Base-by-base conservation (phyloP, 176 grass and related monocot genomes). In the Thinopyrum elongatum region DNA sequence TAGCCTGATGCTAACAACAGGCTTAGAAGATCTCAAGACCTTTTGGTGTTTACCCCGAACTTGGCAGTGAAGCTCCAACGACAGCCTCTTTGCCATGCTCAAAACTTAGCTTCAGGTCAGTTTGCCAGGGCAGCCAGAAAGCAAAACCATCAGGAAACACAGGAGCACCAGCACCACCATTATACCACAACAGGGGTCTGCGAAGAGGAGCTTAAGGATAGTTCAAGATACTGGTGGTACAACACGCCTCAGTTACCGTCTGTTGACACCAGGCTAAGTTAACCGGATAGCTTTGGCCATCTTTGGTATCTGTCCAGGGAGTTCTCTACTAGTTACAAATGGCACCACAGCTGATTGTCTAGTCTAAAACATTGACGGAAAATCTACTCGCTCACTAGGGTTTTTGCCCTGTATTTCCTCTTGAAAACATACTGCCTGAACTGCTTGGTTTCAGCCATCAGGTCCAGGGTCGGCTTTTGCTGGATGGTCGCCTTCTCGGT, bases 361-460 rank as follows among this genome's bases (percentile, higher is more conserved):
- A 74, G 26, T 26, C 47, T 70, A 59, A 62, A 16, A 21, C 3
- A 13, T 22, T 44, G 42, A 44, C 3, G 22, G 21, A 36, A n/a
- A 71, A 25, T 1, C 64, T 79, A 83, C 30, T 31, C 73, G 1
- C 22, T 81, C 29, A 21, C 49, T 30, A 51, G 6, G 69, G 33
- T 81, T 71, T 82, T 90, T 7, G 87, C 87, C 31, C 47, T 89
- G 81, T 90, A 65, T 86, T 85, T 92, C 86, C 90, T 92, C 80
- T 94, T 94, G 85, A 94, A 94, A 62, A 94, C 89, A 46, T 92
- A 88, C 78, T 94, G 81, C 82, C 93, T 92, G 83, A 94, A 94
- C 41, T 25, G 83, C 60, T 88, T 94, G 59, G 93, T 94, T 86
- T 92, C 90, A 46, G 21, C 19, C 85, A 83, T 79, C 77, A 94